Evolutionary conservation across 129 eudicot genomes (phyloP).

Genomic region (Flaveria sonorensis): DNA sequence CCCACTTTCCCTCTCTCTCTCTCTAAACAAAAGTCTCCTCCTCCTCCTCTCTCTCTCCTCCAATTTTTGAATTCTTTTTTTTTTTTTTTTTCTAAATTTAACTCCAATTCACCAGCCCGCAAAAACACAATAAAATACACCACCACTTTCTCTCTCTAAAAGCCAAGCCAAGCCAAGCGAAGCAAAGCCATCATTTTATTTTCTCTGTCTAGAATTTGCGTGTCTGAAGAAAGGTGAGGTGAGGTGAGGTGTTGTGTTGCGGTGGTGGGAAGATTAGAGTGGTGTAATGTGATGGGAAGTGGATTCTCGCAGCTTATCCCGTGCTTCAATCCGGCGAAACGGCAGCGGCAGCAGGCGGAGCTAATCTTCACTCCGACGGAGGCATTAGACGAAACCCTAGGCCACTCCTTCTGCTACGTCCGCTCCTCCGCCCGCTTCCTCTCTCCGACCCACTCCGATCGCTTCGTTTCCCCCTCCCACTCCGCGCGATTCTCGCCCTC

Average conservation of each 20-base stretch:
- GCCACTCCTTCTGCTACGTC: constrained; percentile 91
- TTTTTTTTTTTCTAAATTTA: not conserved
- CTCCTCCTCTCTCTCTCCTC: not conserved
- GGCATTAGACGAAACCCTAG: constrained; percentile 90
- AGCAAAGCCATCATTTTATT: not conserved
- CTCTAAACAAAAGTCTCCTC: not conserved
- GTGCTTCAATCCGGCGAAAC: constrained; percentile 61
- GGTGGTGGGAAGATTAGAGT: constrained; percentile 2
- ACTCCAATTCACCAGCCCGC: constrained; percentile 11
- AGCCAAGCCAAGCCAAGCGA: not conserved
- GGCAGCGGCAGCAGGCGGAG: constrained; percentile 48
- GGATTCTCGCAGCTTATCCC: constrained; percentile 79
- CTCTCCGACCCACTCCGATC: constrained; percentile 82
- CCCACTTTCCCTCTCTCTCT: not conserved
- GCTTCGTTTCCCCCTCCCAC: constrained; percentile 77
- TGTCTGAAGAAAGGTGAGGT: not conserved
- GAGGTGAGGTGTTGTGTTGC: not conserved
- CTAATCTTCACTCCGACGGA: constrained; percentile 47
- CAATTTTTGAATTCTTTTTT: not conserved
- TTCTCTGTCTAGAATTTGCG: constrained; percentile 28
- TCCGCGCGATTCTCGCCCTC: constrained; percentile 68
- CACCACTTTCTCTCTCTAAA: constrained; percentile 22
- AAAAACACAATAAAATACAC: constrained; percentile 15
- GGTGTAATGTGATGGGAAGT: constrained; percentile 80
- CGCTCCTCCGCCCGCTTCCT: constrained; percentile 75